A percentile compares a stretch with the other conserved stretches of the same genome.
Conservation (phyloP, 78 protist genomes). For the Polysphondylium violaceum region DNA sequence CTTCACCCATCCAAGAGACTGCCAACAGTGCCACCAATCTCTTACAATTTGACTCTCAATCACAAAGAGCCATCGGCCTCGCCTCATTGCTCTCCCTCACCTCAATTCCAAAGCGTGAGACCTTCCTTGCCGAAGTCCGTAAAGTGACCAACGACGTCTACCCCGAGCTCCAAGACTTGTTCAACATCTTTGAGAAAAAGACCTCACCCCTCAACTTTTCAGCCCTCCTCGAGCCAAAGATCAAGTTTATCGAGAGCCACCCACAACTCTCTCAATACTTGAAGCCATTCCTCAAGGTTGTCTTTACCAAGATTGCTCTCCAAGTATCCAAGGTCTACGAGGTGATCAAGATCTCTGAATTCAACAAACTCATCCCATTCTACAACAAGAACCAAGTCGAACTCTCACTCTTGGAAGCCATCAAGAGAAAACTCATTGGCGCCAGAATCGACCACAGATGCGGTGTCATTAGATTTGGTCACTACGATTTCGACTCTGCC, state of each 20-base stretch:
- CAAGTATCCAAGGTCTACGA: constrained; percentile 81
- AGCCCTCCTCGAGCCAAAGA: constrained; percentile 39
- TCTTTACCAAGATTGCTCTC: constrained; percentile 74
- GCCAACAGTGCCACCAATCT: not conserved
- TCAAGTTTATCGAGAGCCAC: constrained; percentile 29
- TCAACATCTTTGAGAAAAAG: constrained; percentile 61
- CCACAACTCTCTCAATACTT: constrained; percentile 54
- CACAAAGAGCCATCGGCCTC: constrained; percentile 35
- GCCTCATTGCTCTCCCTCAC: constrained; percentile 52
- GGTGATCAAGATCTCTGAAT: constrained; percentile 70
- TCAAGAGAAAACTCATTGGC: constrained; percentile 56
- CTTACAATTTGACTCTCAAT: constrained; percentile 37
- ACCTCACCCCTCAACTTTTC: constrained; percentile 27
- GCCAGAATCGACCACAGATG: constrained; percentile 77
- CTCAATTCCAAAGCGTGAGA: constrained; percentile 64
- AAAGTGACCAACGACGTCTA: constrained; percentile 18
- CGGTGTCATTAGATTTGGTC: constrained; percentile 74
- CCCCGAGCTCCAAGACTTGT: constrained; percentile 77
- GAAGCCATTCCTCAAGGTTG: constrained; percentile 53
- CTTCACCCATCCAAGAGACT: constrained; percentile 61
- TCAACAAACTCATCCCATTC: constrained; percentile 60
- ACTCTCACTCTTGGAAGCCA: constrained; percentile 45
- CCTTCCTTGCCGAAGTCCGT: constrained; percentile 32
- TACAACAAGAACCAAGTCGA: constrained; percentile 56
- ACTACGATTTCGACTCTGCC: constrained; percentile 68